Conservation (phyloP, 2,329 filamentous ascomycete genomes). For the Pseudocercospora ulei region DNA sequence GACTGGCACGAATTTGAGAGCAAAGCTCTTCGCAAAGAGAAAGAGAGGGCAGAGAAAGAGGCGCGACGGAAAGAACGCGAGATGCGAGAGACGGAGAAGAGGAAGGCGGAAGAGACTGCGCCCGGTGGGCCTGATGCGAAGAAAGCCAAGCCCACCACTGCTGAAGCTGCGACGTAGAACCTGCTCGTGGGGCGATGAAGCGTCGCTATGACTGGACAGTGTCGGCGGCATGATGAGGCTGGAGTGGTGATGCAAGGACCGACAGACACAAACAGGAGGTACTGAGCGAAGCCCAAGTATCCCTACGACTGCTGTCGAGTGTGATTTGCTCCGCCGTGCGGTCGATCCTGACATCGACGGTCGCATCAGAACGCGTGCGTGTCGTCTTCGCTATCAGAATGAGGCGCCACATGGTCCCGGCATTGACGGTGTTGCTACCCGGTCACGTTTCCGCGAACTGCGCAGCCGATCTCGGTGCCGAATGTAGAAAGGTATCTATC, state of each 20-base stretch:
- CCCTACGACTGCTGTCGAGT: too few species aligned
- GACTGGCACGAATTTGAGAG: slow-evolving; percentile 99
- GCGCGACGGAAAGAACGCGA: slow-evolving; percentile 40
- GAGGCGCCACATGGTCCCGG: neutral
- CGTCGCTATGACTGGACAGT: slow-evolving; percentile 8
- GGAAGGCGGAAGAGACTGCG: slow-evolving; percentile 28
- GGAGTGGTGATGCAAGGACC: too few species aligned
- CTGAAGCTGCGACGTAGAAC: slow-evolving; percentile 10
- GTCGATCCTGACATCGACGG: too few species aligned
- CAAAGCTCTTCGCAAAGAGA: slow-evolving; percentile 84
- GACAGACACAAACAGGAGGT: too few species aligned
- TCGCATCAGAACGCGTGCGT: too few species aligned
- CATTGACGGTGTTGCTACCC: neutral
- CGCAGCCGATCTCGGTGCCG: slow-evolving; percentile 6
- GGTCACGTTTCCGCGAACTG: too few species aligned
- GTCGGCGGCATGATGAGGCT: slow-evolving; percentile 1
- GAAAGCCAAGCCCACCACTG: slow-evolving; percentile 22
- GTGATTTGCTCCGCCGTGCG: too few species aligned
- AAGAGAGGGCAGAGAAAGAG: slow-evolving; percentile 58
- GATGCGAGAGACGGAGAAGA: slow-evolving; percentile 42
- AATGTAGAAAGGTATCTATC: too few species aligned
- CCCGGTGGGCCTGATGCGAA: slow-evolving; percentile 21
- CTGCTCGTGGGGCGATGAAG: slow-evolving; percentile 7
- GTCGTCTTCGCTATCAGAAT: neutral
- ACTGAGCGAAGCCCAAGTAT: too few species aligned